phyloP scores from a whole-genome alignment of 805 yeast species.

The Debaryomyces castellii region DNA sequence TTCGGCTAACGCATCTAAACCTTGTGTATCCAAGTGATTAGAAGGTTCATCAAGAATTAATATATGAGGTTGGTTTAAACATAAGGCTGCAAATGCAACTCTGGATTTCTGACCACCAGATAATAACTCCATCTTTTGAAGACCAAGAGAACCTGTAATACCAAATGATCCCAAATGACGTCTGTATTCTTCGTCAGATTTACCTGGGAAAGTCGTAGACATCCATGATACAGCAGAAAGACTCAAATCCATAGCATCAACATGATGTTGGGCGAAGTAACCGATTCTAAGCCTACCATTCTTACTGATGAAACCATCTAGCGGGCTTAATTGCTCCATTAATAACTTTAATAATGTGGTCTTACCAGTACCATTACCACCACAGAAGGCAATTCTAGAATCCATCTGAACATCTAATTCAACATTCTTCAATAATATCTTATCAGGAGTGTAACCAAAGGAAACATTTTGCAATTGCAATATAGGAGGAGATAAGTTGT shows the following conservation, averaged over 20 bases:
- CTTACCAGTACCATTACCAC: constrained; percentile 99
- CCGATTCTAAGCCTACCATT: constrained; percentile 91
- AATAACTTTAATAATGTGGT: constrained; percentile 87
- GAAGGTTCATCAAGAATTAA: constrained; percentile 96
- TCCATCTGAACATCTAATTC: constrained; percentile 90
- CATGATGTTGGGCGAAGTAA: constrained; percentile 97
- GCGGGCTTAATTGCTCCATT: constrained; percentile 74
- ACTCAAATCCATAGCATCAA: constrained; percentile 90
- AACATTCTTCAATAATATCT: constrained; percentile 68
- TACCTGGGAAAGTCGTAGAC: constrained; percentile 86
- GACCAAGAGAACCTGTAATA: constrained; percentile 89
- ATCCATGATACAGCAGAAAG: constrained; percentile 92
- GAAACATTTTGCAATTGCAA: constrained; percentile 82
- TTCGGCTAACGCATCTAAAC: constrained; percentile 91
- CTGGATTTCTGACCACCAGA: constrained; percentile 99
- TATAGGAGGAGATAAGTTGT: constrained; percentile 88
- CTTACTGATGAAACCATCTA: constrained; percentile 72
- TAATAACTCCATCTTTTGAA: constrained; percentile 83
- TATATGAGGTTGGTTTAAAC: constrained; percentile 87
- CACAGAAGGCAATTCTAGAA: constrained; percentile 93
- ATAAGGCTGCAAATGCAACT: constrained; percentile 95
- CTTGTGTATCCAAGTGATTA: constrained; percentile 96
- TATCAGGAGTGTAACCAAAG: constrained; percentile 74
- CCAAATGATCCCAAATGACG: constrained; percentile 97
- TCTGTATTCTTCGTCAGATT: constrained; percentile 93